Conservation (phyloP, 2,329 filamentous ascomycete species). For the Aureobasidium lini region DNA sequence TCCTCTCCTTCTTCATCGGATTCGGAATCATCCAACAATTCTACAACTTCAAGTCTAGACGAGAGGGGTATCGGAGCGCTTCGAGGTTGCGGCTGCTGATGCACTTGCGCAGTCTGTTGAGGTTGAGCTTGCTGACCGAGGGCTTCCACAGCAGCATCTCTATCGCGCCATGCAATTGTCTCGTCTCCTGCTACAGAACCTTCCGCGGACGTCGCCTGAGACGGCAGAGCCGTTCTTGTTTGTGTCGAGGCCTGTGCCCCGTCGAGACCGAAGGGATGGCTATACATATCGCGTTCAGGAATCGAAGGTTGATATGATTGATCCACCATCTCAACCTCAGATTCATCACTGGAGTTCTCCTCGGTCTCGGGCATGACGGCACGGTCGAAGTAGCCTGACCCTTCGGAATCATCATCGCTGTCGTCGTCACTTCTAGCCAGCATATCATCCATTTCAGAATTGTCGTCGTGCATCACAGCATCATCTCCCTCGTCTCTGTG, state of each 20-base stretch:
- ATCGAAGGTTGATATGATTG: slow-evolving; percentile 4
- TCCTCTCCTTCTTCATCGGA: slow-evolving; percentile 20
- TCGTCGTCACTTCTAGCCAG: slow-evolving; percentile 4
- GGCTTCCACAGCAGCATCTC: slow-evolving; percentile 12
- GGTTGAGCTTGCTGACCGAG: neutral
- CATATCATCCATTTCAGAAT: neutral
- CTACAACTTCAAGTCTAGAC: slow-evolving; percentile 3
- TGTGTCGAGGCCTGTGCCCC: neutral
- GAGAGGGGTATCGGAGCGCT: neutral
- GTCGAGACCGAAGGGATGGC: neutral
- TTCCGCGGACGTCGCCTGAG: neutral
- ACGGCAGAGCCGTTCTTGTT: neutral
- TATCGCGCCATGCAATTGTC: slow-evolving; percentile 4
- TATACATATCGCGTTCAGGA: slow-evolving; percentile 2
- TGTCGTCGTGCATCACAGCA: neutral
- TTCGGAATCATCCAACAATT: slow-evolving; percentile 16
- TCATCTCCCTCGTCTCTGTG: neutral
- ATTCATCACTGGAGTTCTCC: neutral
- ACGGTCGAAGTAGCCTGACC: neutral
- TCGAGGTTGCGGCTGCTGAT: slow-evolving; percentile 20
- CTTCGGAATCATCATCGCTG: slow-evolving; percentile 1
- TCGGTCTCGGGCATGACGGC: neutral
- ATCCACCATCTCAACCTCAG: neutral
- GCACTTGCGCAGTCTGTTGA: neutral
- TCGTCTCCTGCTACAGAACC: neutral